Evolutionary conservation across 1,284 basidiomycete species (phyloP).

Genomic region (Ustilago bromivora): DNA sequence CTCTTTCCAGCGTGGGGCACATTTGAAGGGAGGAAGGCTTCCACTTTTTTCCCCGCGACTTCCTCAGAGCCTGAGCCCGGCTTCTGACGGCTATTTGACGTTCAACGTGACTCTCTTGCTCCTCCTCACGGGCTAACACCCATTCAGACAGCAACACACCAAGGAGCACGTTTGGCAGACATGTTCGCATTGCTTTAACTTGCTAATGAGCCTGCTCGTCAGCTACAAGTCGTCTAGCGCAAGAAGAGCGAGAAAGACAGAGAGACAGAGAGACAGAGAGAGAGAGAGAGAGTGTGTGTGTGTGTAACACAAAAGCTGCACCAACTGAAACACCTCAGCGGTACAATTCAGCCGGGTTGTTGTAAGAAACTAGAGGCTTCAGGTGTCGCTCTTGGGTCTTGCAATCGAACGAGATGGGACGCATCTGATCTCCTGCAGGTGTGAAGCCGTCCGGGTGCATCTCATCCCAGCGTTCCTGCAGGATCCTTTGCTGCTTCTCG

Average conservation of each 20-base stretch:
- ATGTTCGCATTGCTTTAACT: background rate
- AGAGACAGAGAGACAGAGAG: background rate
- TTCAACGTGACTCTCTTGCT: background rate
- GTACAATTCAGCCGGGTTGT: conserved; percentile 8
- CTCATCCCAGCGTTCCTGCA: conserved; percentile 36
- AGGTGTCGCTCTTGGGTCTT: conserved; percentile 11
- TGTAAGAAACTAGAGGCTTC: conserved; percentile 23
- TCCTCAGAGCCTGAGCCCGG: conserved; percentile 1
- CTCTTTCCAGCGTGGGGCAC: background rate
- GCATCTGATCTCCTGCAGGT: conserved; percentile 33
- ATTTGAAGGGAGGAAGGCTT: conserved; percentile 10
- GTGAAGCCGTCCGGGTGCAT: conserved; percentile 35
- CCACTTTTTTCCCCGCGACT: conserved; percentile 26
- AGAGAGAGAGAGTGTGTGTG: background rate
- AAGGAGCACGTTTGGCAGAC: background rate
- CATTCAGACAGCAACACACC: background rate
- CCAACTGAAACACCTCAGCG: background rate
- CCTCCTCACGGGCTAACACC: background rate
- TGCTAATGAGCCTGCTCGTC: background rate
- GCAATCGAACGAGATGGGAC: conserved; percentile 36
- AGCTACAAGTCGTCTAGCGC: background rate
- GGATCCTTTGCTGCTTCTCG: conserved; percentile 11
- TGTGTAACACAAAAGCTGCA: no score
- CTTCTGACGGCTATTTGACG: conserved; percentile 41
- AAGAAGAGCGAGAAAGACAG: background rate